Evolutionary conservation across 495 filamentous ascomycete genomes (phyloP).

Genomic region (Penicillium fimorum): DNA sequence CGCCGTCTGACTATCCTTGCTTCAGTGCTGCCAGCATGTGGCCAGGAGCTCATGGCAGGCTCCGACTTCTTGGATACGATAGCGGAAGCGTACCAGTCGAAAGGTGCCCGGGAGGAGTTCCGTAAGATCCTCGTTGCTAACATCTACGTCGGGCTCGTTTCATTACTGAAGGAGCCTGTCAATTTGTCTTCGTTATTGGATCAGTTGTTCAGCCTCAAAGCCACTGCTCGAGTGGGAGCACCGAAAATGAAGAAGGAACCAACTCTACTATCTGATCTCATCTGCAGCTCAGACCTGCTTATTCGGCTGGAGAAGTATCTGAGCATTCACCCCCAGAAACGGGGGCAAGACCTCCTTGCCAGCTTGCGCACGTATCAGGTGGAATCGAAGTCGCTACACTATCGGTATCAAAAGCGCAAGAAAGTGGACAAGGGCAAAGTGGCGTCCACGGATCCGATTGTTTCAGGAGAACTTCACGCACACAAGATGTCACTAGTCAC

Average conservation of each 20-base stretch:
- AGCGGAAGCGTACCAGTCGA: conserved; percentile 58
- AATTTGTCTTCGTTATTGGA: conserved; percentile 74
- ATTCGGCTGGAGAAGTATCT: conserved; percentile 55
- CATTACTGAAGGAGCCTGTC: conserved; percentile 62
- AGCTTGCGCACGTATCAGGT: conserved; percentile 45
- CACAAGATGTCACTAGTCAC: conserved; percentile 81
- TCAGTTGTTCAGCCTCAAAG: conserved; percentile 77
- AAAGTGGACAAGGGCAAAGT: conserved; percentile 70
- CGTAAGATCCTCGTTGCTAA: conserved; percentile 64
- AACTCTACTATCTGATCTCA: conserved; percentile 45
- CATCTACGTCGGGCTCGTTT: conserved; percentile 67
- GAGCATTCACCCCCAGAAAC: conserved; percentile 47
- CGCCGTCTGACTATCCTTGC: conserved; percentile 42
- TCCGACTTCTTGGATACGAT: conserved; percentile 83
- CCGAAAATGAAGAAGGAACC: conserved; percentile 39
- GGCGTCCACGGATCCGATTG: conserved; percentile 39
- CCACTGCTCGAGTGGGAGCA: conserved; percentile 55
- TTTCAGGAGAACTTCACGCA: conserved; percentile 60
- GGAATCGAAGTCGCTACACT: conserved; percentile 53
- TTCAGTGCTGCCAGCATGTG: conserved; percentile 35
- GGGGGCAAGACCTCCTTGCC: conserved; percentile 41
- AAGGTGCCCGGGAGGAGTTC: conserved; percentile 49
- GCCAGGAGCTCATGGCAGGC: conserved; percentile 69
- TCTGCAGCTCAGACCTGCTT: conserved; percentile 44
- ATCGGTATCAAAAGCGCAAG: conserved; percentile 54